phyloP scores from a whole-genome alignment of 805 yeast genomes.

The Middelhovenomyces tepae region DNA sequence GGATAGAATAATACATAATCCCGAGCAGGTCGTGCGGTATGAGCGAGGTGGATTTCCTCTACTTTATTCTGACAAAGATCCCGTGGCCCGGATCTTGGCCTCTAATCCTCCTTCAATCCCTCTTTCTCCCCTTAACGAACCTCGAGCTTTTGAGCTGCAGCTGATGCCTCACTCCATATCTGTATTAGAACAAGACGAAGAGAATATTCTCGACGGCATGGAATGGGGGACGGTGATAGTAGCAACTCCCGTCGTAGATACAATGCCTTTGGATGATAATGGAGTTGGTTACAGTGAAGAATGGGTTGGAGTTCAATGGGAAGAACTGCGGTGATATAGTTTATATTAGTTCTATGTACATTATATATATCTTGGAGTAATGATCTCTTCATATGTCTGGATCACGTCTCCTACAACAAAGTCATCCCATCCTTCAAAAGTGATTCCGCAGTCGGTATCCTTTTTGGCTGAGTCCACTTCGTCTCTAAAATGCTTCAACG shows the following conservation, averaged over 20 bases:
- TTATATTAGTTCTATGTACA: not conserved
- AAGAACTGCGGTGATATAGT: conserved; percentile 23
- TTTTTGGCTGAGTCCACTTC: conserved; percentile 69
- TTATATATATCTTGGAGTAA: conserved; percentile 41
- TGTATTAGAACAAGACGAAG: conserved; percentile 55
- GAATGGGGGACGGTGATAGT: conserved; percentile 95
- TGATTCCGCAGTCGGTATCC: conserved; percentile 86
- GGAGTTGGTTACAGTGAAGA: conserved; percentile 77
- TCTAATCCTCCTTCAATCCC: conserved; percentile 38
- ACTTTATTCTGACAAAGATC: conserved; percentile 57
- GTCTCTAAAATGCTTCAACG: conserved; percentile 74
- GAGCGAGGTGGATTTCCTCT: conserved; percentile 66
- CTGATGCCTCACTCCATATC: conserved; percentile 89
- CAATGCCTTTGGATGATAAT: conserved; percentile 46
- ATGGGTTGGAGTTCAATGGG: conserved; percentile 85
- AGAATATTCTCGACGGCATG: conserved; percentile 63
- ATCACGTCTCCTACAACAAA: conserved; percentile 70
- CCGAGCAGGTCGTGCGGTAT: conserved; percentile 79
- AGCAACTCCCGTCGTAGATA: conserved; percentile 61
- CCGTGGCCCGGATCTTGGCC: conserved; percentile 37
- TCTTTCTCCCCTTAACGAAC: conserved; percentile 49
- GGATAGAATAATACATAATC: conserved; percentile 67
- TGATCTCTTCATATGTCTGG: conserved; percentile 61
- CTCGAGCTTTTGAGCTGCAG: conserved; percentile 70
- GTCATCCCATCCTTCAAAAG: conserved; percentile 56